Percentiles rank a stretch among this genome's conserved stretches.
Conservation (phyloP, 331 rosid species). For the Cydonia oblonga region DNA sequence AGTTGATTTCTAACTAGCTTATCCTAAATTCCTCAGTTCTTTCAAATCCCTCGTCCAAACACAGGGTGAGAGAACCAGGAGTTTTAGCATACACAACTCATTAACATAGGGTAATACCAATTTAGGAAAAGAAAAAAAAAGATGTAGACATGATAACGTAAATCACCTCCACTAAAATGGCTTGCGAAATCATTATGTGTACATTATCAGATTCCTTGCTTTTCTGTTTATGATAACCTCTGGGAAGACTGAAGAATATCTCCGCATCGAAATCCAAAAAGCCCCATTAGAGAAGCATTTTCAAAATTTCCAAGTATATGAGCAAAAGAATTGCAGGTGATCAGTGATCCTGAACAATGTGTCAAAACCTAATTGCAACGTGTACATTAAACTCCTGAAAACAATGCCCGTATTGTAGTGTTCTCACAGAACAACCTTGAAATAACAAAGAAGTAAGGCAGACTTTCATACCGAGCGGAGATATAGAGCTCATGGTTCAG, state of each 20-base stretch:
- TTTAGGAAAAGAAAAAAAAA: too few species aligned
- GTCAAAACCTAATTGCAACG: slow-evolving; percentile 71
- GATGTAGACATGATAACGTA: slow-evolving; percentile 6
- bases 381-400: slow-evolving; percentile 14
- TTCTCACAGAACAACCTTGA: slow-evolving; percentile 7
- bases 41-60: too few species aligned
- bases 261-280: slow-evolving; percentile 85
- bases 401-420: not conserved
- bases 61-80: too few species aligned
- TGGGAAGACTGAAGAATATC: slow-evolving; percentile 68
- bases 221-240: slow-evolving; percentile 66
- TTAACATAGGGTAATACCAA: too few species aligned
- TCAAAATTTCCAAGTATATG: slow-evolving; percentile 66
- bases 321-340: slow-evolving; percentile 74
- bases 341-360: slow-evolving; percentile 75
- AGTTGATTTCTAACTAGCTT: too few species aligned
- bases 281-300: slow-evolving; percentile 91
- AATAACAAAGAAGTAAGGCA: slow-evolving; percentile 1
- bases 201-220: slow-evolving; percentile 22
- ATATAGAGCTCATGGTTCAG: slow-evolving; percentile 55
- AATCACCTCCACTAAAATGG: slow-evolving; percentile 21
- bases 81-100: too few species aligned
- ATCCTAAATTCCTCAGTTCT: too few species aligned
- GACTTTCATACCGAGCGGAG: slow-evolving; percentile 57
- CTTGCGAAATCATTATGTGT: slow-evolving; percentile 72